Evolutionary conservation across 768 basidiomycete genomes (phyloP).

Genomic region (Pleurotus cornucopiae): DNA sequence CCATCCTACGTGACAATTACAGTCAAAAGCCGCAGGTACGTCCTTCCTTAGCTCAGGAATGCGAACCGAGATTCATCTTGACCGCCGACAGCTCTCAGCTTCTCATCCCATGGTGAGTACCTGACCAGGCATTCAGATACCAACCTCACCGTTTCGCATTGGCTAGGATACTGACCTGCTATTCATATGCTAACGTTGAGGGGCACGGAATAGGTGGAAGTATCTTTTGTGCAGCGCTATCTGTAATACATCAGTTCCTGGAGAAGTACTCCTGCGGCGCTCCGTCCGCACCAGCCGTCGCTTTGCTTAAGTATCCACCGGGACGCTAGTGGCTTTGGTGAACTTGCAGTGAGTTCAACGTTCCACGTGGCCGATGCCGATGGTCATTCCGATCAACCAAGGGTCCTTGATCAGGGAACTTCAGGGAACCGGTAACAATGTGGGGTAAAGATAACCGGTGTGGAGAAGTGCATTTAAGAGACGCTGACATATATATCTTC

Average conservation of each 20-base stretch:
- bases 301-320: too few relatives aligned
- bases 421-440: background rate
- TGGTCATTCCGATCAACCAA: too few relatives aligned
- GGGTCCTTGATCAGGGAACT: too few relatives aligned
- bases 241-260: too few relatives aligned
- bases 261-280: too few relatives aligned
- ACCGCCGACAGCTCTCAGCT: background rate
- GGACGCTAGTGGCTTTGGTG: too few relatives aligned
- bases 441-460: background rate
- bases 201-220: background rate
- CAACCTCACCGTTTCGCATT: background rate
- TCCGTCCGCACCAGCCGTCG: too few relatives aligned
- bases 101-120: background rate
- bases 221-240: too few relatives aligned
- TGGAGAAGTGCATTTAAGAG: background rate
- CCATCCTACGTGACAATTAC: constrained; percentile 40
- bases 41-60: constrained; percentile 14
- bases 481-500: background rate
- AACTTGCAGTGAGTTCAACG: too few relatives aligned
- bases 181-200: background rate
- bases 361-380: too few relatives aligned
- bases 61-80: background rate
- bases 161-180: background rate
- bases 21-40: constrained; percentile 58
- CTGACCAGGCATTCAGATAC: background rate